A percentile compares a stretch with the other conserved stretches of the same genome.
Evolutionary conservation across 2,329 filamentous ascomycete genomes (phyloP).

Genomic region (Hypoxylon sp.): DNA sequence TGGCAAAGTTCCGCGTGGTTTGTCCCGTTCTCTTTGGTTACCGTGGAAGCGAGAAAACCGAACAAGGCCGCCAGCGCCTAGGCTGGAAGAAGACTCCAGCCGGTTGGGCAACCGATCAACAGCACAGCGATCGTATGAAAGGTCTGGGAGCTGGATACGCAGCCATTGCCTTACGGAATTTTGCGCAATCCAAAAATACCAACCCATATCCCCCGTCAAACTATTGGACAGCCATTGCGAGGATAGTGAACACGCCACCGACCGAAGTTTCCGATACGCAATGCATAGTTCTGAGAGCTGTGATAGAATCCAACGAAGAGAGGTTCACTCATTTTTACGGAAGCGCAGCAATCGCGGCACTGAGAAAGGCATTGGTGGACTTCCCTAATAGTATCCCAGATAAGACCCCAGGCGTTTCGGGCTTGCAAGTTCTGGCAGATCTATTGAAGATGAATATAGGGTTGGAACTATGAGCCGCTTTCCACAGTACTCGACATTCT

Average conservation of each 20-base stretch:
- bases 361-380: constrained; percentile 76
- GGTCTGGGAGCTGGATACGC: constrained; percentile 87
- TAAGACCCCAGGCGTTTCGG: constrained; percentile 59
- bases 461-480: constrained; percentile 50
- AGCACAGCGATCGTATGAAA: constrained; percentile 83
- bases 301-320: constrained; percentile 76
- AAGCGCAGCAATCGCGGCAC: constrained; percentile 73
- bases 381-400: constrained; percentile 67
- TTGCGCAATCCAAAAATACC: constrained; percentile 70
- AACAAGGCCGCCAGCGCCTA: constrained; percentile 70
- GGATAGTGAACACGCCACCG: constrained; percentile 78
- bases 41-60: constrained; percentile 76
- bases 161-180: constrained; percentile 83
- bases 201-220: constrained; percentile 81
- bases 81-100: constrained; percentile 72
- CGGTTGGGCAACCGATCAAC: constrained; percentile 71
- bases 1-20: constrained; percentile 82
- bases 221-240: constrained; percentile 83
- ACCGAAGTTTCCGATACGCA: constrained; percentile 76
- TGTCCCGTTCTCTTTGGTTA: constrained; percentile 90
- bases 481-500: constrained; percentile 23
- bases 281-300: constrained; percentile 72
- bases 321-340: constrained; percentile 86
- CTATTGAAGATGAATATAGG: constrained; percentile 61
- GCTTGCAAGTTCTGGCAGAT: constrained; percentile 62